Evolutionary conservation across 1,139 yeast genomes (phyloP).

Genomic region (Geotrichum europaeum): DNA sequence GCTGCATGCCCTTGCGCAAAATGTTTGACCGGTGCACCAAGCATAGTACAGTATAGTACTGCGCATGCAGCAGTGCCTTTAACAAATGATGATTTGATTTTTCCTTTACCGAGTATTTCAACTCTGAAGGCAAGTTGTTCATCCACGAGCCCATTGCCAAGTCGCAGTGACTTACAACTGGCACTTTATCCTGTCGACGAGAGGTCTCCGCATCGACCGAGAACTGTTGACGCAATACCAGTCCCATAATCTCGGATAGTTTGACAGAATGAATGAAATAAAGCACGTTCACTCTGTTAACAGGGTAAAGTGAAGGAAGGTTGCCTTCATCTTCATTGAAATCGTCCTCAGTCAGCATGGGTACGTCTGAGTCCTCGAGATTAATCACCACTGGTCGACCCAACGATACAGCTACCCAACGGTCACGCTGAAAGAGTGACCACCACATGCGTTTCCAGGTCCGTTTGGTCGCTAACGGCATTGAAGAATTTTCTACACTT

Average conservation of each 20-base stretch:
- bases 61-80: constrained; percentile 59
- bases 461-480: constrained; percentile 45
- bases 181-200: constrained; percentile 43
- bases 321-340: constrained; percentile 55
- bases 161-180: constrained; percentile 66
- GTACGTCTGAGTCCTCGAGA: constrained; percentile 71
- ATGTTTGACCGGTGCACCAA: constrained; percentile 69
- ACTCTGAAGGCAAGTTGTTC: constrained; percentile 56
- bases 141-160: constrained; percentile 79
- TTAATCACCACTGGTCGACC: constrained; percentile 70
- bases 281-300: constrained; percentile 45
- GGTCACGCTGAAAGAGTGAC: constrained; percentile 68
- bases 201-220: constrained; percentile 61
- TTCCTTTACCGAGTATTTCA: constrained; percentile 59
- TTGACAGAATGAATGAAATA: constrained; percentile 62
- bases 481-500: constrained; percentile 30
- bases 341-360: constrained; percentile 63
- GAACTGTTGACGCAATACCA: constrained; percentile 65
- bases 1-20: constrained; percentile 34
- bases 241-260: constrained; percentile 68
- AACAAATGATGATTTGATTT: constrained; percentile 47
- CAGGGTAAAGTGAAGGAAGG: constrained; percentile 41
- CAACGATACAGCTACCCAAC: constrained; percentile 66
- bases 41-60: constrained; percentile 67
- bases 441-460: constrained; percentile 75